phyloP scores from a whole-genome alignment of 2,329 filamentous ascomycete genomes.

The Aspergillus sp. region DNA sequence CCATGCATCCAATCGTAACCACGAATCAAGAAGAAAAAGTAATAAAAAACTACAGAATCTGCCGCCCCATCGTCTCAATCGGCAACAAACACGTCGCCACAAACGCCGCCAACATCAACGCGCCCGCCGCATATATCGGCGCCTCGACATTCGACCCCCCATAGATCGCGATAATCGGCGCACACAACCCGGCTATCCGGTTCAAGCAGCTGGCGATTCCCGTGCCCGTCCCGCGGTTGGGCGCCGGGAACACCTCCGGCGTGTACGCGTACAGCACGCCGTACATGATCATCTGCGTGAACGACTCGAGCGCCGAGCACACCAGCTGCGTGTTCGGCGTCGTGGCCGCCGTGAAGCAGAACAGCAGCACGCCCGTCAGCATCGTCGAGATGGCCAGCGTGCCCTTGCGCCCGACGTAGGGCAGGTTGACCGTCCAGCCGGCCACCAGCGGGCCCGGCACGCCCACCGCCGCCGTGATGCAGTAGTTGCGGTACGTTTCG shows the following conservation, averaged over 20 bases:
- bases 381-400: conserved; percentile 48
- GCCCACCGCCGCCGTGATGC: conserved; percentile 67
- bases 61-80: conserved; percentile 37
- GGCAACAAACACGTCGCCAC: conserved; percentile 36
- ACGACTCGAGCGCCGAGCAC: conserved; percentile 44
- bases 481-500: conserved; percentile 65
- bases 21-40: too few relatives aligned
- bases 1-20: too few relatives aligned
- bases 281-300: conserved; percentile 49
- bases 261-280: conserved; percentile 49
- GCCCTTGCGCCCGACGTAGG: conserved; percentile 52
- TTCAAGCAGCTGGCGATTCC: conserved; percentile 36
- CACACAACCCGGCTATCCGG: conserved; percentile 35
- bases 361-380: conserved; percentile 47
- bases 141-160: conserved; percentile 28
- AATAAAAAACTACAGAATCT: conserved; percentile 23
- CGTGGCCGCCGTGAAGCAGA: conserved; percentile 46
- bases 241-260: conserved; percentile 47
- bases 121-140: conserved; percentile 39
- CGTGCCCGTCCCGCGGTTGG: conserved; percentile 45
- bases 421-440: conserved; percentile 62
- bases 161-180: conserved; percentile 37
- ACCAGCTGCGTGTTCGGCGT: conserved; percentile 42
- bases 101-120: conserved; percentile 33
- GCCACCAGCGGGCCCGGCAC: conserved; percentile 69